These are phyloP conservation scores for Cercospora citrullina DNA, from an alignment of 2,329 filamentous ascomycete genomes.

Conservation along the genomic window DNA sequence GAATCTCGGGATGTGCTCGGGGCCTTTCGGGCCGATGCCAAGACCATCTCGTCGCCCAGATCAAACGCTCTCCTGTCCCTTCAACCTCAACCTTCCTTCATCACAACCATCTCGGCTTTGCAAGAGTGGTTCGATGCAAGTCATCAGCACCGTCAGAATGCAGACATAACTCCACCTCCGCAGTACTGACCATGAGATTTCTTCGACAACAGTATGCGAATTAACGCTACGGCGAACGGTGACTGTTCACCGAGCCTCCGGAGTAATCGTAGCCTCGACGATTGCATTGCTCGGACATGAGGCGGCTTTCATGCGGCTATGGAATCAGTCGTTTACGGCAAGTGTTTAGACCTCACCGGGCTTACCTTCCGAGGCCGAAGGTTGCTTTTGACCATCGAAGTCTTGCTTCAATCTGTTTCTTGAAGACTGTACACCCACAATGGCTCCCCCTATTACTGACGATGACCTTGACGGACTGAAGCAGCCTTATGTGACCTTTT, in stretches of 20 bases:
- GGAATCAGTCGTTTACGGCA: not conserved
- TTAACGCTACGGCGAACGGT: not conserved
- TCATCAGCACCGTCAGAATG: not conserved
- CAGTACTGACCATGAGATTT: not conserved
- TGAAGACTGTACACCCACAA: not conserved
- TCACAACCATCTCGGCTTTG: not conserved
- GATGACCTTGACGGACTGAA: slow-evolving; percentile 5
- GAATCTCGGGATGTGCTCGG: not conserved
- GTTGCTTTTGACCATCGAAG: not conserved
- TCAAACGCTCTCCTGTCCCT: not conserved
- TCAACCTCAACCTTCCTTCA: not conserved
- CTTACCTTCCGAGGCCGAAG: not conserved
- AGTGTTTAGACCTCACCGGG: not conserved
- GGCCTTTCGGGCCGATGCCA: not conserved
- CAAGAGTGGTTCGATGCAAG: not conserved
- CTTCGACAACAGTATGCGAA: not conserved
- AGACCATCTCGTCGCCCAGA: not conserved
- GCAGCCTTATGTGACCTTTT: not conserved
- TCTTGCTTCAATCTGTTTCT: not conserved
- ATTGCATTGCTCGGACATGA: not conserved
- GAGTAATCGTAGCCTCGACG: not conserved
- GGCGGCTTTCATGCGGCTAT: not conserved
- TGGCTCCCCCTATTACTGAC: not conserved
- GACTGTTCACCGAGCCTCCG: not conserved
- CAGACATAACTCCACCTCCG: not conserved